phyloP scores from a whole-genome alignment of 768 basidiomycete genomes.

The Lentinula raphanica region DNA sequence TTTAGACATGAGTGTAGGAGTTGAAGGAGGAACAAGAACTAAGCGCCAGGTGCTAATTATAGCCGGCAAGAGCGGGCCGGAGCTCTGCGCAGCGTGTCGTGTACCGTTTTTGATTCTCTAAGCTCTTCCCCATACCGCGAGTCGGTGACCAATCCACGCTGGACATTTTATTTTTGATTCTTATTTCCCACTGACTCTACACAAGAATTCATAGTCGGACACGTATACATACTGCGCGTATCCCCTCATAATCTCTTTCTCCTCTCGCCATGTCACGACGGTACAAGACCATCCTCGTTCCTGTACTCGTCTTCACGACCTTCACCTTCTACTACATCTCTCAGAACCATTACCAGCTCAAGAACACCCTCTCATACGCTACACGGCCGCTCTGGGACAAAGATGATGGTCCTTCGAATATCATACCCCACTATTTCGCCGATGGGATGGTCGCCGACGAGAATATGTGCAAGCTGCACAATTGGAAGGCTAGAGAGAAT shows the following conservation, averaged over 20 bases:
- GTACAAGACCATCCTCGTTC: slow-evolving; percentile 25
- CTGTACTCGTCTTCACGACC: slow-evolving; percentile 25
- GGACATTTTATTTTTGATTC: neutral
- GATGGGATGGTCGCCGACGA: slow-evolving; percentile 42
- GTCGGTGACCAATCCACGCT: neutral
- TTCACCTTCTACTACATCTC: slow-evolving; percentile 29
- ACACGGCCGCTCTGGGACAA: slow-evolving; percentile 58
- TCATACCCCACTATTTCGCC: slow-evolving; percentile 53
- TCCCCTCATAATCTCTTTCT: neutral
- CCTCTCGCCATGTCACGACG: slow-evolving; percentile 6
- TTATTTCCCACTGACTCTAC: neutral
- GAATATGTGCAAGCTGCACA: slow-evolving; percentile 46
- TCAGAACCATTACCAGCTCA: slow-evolving; percentile 45
- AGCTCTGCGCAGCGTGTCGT: neutral
- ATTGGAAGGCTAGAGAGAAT: slow-evolving; percentile 40
- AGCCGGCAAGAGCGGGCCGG: neutral
- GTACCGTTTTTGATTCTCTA: neutral
- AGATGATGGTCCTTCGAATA: slow-evolving; percentile 38
- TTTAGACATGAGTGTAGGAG: neutral
- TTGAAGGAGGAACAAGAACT: neutral
- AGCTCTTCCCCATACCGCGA: slow-evolving; percentile 3
- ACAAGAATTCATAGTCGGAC: neutral
- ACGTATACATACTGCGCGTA: neutral
- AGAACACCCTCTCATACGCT: slow-evolving; percentile 48
- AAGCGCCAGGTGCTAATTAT: neutral